phyloP scores from a whole-genome alignment of 208 protist species.

The Herpetomonas samuelpessoai region DNA sequence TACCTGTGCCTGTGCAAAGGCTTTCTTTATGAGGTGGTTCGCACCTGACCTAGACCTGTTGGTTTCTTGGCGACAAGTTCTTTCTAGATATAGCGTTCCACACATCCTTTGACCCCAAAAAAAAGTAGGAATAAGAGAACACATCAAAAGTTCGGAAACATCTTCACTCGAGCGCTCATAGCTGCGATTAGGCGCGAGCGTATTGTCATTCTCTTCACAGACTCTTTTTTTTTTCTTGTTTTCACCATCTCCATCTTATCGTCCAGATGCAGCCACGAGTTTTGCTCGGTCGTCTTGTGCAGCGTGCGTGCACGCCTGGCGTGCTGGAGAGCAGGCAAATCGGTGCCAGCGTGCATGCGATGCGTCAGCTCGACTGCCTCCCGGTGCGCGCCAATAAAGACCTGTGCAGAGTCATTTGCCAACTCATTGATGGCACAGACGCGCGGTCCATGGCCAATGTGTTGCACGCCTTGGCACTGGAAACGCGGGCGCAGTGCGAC shows the following conservation, averaged over 20 bases:
- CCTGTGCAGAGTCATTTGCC: conserved; percentile 2
- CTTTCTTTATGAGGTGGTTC: no score
- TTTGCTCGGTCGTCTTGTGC: conserved; percentile 15
- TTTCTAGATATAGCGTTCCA: no score
- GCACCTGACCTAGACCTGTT: no score
- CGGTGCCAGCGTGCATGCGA: conserved; percentile 35
- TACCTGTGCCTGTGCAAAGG: no score
- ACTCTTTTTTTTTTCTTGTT: background rate
- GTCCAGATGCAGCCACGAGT: conserved; percentile 11
- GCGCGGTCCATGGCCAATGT: conserved; percentile 45
- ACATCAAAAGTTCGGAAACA: no score
- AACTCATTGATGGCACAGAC: conserved; percentile 15
- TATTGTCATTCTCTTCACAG: no score
- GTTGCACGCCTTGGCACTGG: conserved; percentile 36
- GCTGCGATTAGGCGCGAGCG: no score
- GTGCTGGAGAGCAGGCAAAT: conserved; percentile 40
- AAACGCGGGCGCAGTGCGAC: conserved; percentile 23
- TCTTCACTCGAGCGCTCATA: no score
- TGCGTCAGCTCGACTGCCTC: conserved; percentile 37
- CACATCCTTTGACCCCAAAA: no score
- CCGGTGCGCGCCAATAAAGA: background rate
- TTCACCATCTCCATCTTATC: no score
- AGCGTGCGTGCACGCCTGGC: conserved; percentile 25
- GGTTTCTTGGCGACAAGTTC: no score
- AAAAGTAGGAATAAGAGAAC: no score